These are phyloP conservation scores for Didymellaceae sp. DNA, from an alignment of 2,329 filamentous ascomycete species.

Conservation along the genomic window DNA sequence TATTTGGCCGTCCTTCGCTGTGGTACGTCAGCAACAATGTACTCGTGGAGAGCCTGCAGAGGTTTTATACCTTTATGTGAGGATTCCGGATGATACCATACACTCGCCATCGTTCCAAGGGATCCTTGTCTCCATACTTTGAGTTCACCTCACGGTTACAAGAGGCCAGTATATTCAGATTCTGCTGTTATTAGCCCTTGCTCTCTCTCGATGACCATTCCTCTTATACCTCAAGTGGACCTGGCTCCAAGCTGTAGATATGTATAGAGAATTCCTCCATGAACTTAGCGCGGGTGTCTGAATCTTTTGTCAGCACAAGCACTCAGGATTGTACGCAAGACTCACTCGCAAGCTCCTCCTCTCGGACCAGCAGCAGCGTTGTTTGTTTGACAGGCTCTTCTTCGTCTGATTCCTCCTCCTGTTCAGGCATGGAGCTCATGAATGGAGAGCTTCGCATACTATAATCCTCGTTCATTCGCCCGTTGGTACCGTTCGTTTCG, in stretches of 20 bases:
- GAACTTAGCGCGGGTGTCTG: conserved; percentile 72
- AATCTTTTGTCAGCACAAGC: conserved; percentile 19
- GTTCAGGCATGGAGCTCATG: conserved; percentile 70
- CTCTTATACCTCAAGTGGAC: conserved; percentile 66
- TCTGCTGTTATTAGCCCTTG: conserved; percentile 53
- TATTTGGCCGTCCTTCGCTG: conserved; percentile 54
- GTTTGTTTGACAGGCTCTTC: conserved; percentile 59
- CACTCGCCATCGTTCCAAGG: conserved; percentile 62
- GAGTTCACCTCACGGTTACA: conserved; percentile 68
- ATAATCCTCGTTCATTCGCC: conserved; percentile 67
- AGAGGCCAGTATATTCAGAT: conserved; percentile 73
- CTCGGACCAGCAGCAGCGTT: conserved; percentile 70
- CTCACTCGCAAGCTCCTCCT: conserved; percentile 74
- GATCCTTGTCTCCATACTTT: conserved; percentile 64
- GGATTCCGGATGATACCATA: conserved; percentile 80
- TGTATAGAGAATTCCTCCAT: conserved; percentile 79
- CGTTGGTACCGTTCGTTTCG: conserved; percentile 48
- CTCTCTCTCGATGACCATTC: conserved; percentile 42
- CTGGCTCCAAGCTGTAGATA: conserved; percentile 82
- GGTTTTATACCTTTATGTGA: conserved; percentile 61
- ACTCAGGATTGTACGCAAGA: not conserved
- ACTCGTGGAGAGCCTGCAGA: not conserved
- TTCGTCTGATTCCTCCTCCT: conserved; percentile 39
- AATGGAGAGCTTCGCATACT: conserved; percentile 70
- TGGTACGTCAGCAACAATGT: conserved; percentile 22